Base-by-base conservation (phyloP, 2,329 filamentous ascomycete species). In the Dothistroma pini region DNA sequence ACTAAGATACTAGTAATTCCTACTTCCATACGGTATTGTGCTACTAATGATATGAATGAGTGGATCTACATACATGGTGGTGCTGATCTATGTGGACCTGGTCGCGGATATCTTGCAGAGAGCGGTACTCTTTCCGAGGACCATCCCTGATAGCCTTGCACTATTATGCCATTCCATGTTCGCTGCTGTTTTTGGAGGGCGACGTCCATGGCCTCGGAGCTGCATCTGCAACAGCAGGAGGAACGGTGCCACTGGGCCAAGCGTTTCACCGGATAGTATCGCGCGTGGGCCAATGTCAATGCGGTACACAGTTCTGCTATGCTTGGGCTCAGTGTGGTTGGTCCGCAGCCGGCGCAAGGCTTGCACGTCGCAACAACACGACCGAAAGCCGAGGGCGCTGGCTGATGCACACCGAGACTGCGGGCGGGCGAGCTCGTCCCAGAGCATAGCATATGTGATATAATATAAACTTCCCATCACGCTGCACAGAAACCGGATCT, bases 221-320 rank as follows among this genome's bases (percentile, higher is more conserved):
- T 38, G 35, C 35, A 38, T 11, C 41, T 44, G 41, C 14, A 6
- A n/a, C 14, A 16, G n/a, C 41, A 29, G 12, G 12, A 12, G 38
- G 16, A 31, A 9, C 4, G 1, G 48, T 51, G 21, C 48, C 48
- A 51, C 21, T 25, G 48, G 21, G 25, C 11, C 48, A 12, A 31
- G 10, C 48, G 48, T 51, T 51, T 51, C 48, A 51, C 25, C 48
- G 48, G 48, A 51, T 31, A 51, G 29, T 29, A 51, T 29, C 48
- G 48, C 21, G 48, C 48, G 12, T 25, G 47, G 12, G 6, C 31
- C 22, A 19, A 35, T 32, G 19, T 29, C 25, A 6, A 29, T 6
- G 25, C 25, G 38, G 38, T 14, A 19, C 38, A 19, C 7, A 14
- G 38, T 44, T 2, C 14, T 44, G 38, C 38, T 19, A 4, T 44